Evolutionary conservation across 2,329 filamentous ascomycete genomes (phyloP).

Genomic region (Tolypocladium inflatum): DNA sequence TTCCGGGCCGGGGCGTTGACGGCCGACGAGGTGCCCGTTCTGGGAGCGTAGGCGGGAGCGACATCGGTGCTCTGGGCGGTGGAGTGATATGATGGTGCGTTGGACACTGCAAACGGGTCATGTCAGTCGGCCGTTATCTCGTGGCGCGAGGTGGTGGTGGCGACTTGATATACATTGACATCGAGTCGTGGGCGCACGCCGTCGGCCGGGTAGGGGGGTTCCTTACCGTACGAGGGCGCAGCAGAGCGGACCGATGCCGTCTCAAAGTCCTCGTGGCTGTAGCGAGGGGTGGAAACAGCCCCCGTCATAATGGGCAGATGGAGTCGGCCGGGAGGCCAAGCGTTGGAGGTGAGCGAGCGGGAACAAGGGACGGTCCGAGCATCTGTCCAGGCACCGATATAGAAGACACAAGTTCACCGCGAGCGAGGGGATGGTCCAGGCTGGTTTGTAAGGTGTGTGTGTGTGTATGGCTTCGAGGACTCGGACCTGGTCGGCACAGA

Average conservation of each 20-base stretch:
- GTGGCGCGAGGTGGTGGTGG: neutral
- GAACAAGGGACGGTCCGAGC: slow-evolving; percentile 5
- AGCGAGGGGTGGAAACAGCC: slow-evolving; percentile 20
- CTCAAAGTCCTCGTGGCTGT: slow-evolving; percentile 49
- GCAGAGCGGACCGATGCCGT: slow-evolving; percentile 57
- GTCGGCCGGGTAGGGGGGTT: neutral
- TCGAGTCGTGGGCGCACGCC: neutral
- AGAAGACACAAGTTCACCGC: neutral
- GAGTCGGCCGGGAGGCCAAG: neutral
- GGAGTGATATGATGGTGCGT: slow-evolving; percentile 56
- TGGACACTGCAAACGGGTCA: slow-evolving; percentile 39
- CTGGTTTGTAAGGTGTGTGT: neutral
- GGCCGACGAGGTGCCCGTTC: slow-evolving; percentile 7
- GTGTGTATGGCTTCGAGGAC: neutral
- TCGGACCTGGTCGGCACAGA: neutral
- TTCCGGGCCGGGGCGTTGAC: slow-evolving; percentile 4
- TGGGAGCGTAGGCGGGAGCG: slow-evolving; percentile 42
- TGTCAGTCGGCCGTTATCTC: neutral
- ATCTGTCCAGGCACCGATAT: neutral
- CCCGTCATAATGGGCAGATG: slow-evolving; percentile 19
- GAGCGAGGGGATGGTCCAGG: neutral
- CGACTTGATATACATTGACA: too few species aligned
- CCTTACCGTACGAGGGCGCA: slow-evolving; percentile 58
- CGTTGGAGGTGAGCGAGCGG: slow-evolving; percentile 6
- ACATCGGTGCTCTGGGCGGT: slow-evolving; percentile 35